Evolutionary conservation across 2,329 filamentous ascomycete species (phyloP).

Genomic region (Colletotrichum coccodes): DNA sequence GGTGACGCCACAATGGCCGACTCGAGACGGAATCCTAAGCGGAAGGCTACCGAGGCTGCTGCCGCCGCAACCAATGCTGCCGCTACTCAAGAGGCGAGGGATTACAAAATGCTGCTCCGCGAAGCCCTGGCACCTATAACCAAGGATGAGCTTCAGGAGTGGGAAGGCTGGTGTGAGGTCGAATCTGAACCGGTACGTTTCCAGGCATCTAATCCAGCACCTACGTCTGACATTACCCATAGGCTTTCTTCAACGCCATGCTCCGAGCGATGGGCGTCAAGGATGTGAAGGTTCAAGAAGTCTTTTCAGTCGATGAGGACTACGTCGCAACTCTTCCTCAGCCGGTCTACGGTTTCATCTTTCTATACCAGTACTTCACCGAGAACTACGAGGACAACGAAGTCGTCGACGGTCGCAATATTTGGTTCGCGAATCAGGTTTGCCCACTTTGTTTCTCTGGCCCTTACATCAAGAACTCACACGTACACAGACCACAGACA

Average conservation of each 20-base stretch:
- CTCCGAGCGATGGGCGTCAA: conserved; percentile 81
- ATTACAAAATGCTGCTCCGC: conserved; percentile 54
- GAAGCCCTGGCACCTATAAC: conserved; percentile 59
- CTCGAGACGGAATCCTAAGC: conserved; percentile 53
- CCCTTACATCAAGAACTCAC: background rate
- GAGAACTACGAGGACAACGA: conserved; percentile 64
- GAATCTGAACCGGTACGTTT: conserved; percentile 85
- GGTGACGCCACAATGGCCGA: conserved; percentile 20
- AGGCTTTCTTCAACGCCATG: conserved; percentile 89
- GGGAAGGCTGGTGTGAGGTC: conserved; percentile 83
- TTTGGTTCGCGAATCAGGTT: conserved; percentile 97
- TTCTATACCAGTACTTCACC: conserved; percentile 79
- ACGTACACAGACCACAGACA: conserved; percentile 72
- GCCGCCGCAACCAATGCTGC: conserved; percentile 28
- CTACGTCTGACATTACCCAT: background rate
- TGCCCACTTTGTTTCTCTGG: background rate
- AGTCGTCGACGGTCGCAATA: conserved; percentile 56
- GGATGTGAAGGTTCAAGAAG: conserved; percentile 79
- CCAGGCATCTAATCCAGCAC: background rate
- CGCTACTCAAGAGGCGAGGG: conserved; percentile 2
- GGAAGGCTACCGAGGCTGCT: conserved; percentile 52
- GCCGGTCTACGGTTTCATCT: conserved; percentile 86
- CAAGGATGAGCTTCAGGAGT: conserved; percentile 65
- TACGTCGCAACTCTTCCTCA: conserved; percentile 74
- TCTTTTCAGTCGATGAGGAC: conserved; percentile 77